These are phyloP conservation scores for Epichloe glyceriae DNA, from an alignment of 2,329 filamentous ascomycete species.

Conservation along the genomic window DNA sequence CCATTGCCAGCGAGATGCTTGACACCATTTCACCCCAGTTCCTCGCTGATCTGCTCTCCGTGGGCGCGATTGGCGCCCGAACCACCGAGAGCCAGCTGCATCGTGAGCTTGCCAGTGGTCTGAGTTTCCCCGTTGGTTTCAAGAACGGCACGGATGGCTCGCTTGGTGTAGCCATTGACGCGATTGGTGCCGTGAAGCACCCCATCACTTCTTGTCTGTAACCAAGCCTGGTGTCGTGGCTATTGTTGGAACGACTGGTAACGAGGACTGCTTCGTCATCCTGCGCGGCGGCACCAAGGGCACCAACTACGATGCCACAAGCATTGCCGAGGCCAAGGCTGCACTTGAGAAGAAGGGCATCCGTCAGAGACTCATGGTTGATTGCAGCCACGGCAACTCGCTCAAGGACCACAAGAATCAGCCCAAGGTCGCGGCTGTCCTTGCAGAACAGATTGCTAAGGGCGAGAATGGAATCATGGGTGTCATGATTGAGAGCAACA, in stretches of 20 bases:
- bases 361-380: slow-evolving; percentile 81
- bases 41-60: slow-evolving; percentile 86
- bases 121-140: slow-evolving; percentile 97
- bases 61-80: slow-evolving; percentile 88
- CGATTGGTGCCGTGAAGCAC: slow-evolving; percentile 74
- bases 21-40: slow-evolving; percentile 98
- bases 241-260: slow-evolving; percentile 84
- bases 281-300: slow-evolving; percentile 82
- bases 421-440: slow-evolving; percentile 56
- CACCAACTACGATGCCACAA: slow-evolving; percentile 85
- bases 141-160: slow-evolving; percentile 98
- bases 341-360: slow-evolving; percentile 59
- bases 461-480: slow-evolving; percentile 84
- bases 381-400: slow-evolving; percentile 96
- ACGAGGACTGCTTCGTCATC: slow-evolving; percentile 96
- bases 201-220: slow-evolving; percentile 95
- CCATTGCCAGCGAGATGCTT: slow-evolving; percentile 95
- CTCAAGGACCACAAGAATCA: slow-evolving; percentile 97
- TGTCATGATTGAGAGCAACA: slow-evolving; percentile 98
- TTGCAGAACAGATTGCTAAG: slow-evolving; percentile 74
- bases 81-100: slow-evolving; percentile 96
- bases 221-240: slow-evolving; percentile 95
- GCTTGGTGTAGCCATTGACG: slow-evolving; percentile 83
- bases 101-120: slow-evolving; percentile 84
- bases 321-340: slow-evolving; percentile 66